These are phyloP conservation scores for Fusarium sp. DNA, from an alignment of 2,329 filamentous ascomycete genomes.

Conservation along the genomic window DNA sequence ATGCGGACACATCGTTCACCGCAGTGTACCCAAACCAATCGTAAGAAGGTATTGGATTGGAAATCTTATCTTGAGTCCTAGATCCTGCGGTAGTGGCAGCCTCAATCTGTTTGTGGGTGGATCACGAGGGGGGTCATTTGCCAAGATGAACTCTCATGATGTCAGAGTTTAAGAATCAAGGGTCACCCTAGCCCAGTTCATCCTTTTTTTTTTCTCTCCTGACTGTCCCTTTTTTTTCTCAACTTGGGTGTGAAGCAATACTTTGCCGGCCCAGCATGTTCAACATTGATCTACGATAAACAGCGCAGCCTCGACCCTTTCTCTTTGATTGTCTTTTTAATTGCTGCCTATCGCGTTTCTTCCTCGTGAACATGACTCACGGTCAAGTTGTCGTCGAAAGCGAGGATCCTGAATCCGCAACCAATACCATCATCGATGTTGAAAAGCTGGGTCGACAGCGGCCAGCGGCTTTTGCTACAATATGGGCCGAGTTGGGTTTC, in stretches of 20 bases:
- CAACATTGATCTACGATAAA: neutral
- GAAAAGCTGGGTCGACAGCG: slow-evolving; percentile 5
- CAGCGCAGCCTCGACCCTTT: neutral
- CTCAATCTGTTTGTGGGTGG: neutral
- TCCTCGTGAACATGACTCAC: neutral
- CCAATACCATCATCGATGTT: neutral
- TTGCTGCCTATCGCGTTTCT: neutral
- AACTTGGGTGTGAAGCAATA: neutral
- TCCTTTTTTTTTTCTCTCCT: neutral
- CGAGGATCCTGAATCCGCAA: neutral
- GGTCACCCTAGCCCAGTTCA: neutral
- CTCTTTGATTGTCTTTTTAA: neutral
- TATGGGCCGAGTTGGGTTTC: neutral
- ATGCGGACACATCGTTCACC: neutral
- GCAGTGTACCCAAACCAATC: neutral
- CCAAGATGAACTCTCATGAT: slow-evolving; percentile 4
- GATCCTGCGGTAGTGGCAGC: neutral
- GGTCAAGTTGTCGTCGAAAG: neutral
- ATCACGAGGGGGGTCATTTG: neutral
- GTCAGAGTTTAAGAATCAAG: slow-evolving; percentile 2
- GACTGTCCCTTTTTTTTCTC: neutral
- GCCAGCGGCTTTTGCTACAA: neutral
- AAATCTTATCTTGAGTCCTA: neutral
- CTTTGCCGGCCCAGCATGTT: neutral
- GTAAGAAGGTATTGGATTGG: neutral